Evolutionary conservation across 2,329 filamentous ascomycete genomes (phyloP), one percentile per base, ranked within the genome.

Genomic region (Pochonia chlamydosporia): DNA sequence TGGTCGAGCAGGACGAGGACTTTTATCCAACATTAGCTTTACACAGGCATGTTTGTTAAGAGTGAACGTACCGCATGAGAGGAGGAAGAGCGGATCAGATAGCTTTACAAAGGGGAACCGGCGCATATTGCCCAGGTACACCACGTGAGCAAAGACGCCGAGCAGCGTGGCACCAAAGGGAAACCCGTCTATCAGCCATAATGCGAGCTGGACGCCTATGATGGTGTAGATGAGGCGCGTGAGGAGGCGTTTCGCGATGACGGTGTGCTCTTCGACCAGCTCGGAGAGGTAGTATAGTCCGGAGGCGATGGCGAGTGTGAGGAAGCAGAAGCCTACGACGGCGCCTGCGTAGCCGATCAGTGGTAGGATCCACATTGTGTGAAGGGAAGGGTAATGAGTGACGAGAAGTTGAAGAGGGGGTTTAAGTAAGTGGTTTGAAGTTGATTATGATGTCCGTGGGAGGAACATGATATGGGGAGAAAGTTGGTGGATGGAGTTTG

Each of bases 271-370:
- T 70, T 99, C 93, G 51, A 99, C 93, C 13, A 97, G 83, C 67
- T 99, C 93, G 21, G 92, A 96, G 46, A 99, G 85, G 67, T 99
- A 99, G 73, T 99, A 99, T 23, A 99, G 82, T 31, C 93, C 93
- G n/a, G 90, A 96, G 33, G 93, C 93, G 63, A 99, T 97, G 48
- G 92, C 90, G 52, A 99, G 77, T 18, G 93, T 97, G 56, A 99
- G 75, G 70, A 99, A 97, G 61, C 81, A 82, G 73, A 99, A 99
- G 64, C 92, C 92, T 51, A 96, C 73, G 53, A 90, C 71, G 56
- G 95, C 82, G 61, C 93, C 93, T 28, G 90, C 68, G 63, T 96
- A 96, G 60, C 93, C 93, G 60, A 99, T 74, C 37, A 97, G 73
- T 59, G 92, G 91, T 62, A 99, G 74, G 73, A 99, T 89, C 89